Conservation (phyloP, 2,329 filamentous ascomycete species). For the Paracamarosporium sp. region DNA sequence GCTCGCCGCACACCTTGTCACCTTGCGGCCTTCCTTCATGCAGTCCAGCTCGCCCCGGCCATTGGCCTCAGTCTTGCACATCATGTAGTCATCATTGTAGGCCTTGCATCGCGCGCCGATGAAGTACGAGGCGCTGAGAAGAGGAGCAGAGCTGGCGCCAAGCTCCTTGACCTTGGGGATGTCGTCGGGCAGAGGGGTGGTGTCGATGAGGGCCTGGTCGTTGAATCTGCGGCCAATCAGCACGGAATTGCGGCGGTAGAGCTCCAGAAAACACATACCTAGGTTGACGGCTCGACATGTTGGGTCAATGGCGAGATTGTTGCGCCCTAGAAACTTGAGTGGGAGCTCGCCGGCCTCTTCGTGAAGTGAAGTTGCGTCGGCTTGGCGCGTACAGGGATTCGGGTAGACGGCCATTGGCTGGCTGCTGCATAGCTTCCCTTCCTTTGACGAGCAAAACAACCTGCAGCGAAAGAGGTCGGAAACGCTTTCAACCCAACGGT, state of each 20-base stretch:
- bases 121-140: conserved; percentile 92
- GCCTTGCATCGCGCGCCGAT: conserved; percentile 93
- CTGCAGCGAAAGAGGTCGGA: background rate
- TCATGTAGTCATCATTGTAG: conserved; percentile 99
- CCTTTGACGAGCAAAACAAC: conserved; percentile 24
- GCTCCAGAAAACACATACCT: conserved; percentile 52
- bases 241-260: conserved; percentile 11
- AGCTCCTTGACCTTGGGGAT: conserved; percentile 95
- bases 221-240: conserved; percentile 74
- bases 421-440: conserved; percentile 21
- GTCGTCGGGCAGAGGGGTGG: conserved; percentile 88
- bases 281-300: conserved; percentile 67
- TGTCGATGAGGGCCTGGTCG: conserved; percentile 91
- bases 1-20: conserved; percentile 93
- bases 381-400: conserved; percentile 15
- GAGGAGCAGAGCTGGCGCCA: conserved; percentile 88
- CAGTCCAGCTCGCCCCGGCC: conserved; percentile 93
- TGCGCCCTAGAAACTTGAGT: conserved; percentile 32
- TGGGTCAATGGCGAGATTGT: conserved; percentile 51
- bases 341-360: conserved; percentile 17
- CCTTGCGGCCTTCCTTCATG: conserved; percentile 93
- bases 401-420: conserved; percentile 9
- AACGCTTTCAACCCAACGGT: background rate
- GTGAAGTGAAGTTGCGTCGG: conserved; percentile 8
- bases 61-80: conserved; percentile 95